These are phyloP conservation scores for Salix caprea DNA, from an alignment of 345 rosid genomes.

Conservation along the genomic window DNA sequence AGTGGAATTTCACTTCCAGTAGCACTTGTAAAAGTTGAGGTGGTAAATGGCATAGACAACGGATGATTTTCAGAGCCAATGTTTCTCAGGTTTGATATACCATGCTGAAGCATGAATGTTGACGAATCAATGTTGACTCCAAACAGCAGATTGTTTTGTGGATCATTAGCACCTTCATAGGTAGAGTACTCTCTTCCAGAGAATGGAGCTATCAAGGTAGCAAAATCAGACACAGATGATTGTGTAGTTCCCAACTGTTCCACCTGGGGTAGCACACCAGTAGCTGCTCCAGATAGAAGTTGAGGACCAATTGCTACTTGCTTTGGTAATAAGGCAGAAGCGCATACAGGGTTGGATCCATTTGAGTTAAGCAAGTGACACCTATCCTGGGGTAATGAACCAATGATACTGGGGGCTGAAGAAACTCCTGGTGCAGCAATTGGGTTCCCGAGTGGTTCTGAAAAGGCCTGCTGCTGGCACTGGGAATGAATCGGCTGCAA, in stretches of 20 bases:
- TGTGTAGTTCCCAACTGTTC: constrained; percentile 34
- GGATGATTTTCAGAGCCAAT: constrained; percentile 34
- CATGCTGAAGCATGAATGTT: constrained; percentile 41
- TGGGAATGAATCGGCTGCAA: constrained; percentile 25
- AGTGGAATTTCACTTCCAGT: constrained; percentile 36
- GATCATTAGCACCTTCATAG: constrained; percentile 31
- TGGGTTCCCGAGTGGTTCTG: constrained; percentile 27
- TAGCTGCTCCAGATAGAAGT: constrained; percentile 23
- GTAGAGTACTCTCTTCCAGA: constrained; percentile 44
- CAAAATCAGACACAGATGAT: constrained; percentile 31
- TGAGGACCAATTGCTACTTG: constrained; percentile 27
- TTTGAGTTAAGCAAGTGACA: constrained; percentile 27
- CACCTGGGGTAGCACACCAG: constrained; percentile 31
- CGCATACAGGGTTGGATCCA: constrained; percentile 7
- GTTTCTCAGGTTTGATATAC: constrained; percentile 33
- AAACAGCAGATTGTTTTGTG: constrained; percentile 40
- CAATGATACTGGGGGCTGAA: constrained; percentile 25
- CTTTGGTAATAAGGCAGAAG: constrained; percentile 25
- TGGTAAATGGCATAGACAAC: constrained; percentile 31
- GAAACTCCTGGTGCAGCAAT: constrained; percentile 28
- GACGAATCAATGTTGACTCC: constrained; percentile 47
- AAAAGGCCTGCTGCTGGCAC: constrained; percentile 32
- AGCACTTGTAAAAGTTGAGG: constrained; percentile 31
- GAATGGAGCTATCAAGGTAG: constrained; percentile 37
- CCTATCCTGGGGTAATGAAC: constrained; percentile 34